Evolutionary conservation across 805 yeast species (phyloP).

Genomic region (Ogataea wickerhamii): DNA sequence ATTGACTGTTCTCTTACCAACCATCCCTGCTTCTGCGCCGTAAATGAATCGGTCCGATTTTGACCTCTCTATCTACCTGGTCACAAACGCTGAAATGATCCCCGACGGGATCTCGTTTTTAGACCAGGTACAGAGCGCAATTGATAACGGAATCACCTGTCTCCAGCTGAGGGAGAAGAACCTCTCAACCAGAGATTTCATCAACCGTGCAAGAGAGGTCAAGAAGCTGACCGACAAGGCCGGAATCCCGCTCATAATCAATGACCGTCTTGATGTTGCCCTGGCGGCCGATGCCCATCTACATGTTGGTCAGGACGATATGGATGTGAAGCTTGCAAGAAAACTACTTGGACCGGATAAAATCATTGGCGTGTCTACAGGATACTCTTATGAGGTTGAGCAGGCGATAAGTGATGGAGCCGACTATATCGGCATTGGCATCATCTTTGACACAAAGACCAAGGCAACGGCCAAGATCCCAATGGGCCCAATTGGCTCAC

Average conservation of each 20-base stretch:
- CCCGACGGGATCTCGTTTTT: slow-evolving; percentile 55
- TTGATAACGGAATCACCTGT: slow-evolving; percentile 71
- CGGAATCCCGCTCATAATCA: slow-evolving; percentile 74
- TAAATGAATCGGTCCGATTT: slow-evolving; percentile 19
- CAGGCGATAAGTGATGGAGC: slow-evolving; percentile 45
- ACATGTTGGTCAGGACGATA: slow-evolving; percentile 91
- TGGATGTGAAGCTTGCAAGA: slow-evolving; percentile 59
- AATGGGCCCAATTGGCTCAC: slow-evolving; percentile 68
- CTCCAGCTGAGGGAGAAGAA: slow-evolving; percentile 83
- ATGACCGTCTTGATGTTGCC: slow-evolving; percentile 86
- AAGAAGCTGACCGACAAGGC: slow-evolving; percentile 57
- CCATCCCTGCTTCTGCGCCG: no score
- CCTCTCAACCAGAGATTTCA: slow-evolving; percentile 62
- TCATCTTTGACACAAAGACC: slow-evolving; percentile 71
- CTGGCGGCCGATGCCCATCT: slow-evolving; percentile 85
- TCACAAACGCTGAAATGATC: slow-evolving; percentile 73
- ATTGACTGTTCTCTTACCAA: no score
- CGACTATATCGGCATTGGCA: slow-evolving; percentile 85
- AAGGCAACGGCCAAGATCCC: slow-evolving; percentile 54
- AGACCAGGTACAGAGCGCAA: slow-evolving; percentile 60
- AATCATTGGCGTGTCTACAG: slow-evolving; percentile 76
- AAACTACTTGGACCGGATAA: slow-evolving; percentile 66
- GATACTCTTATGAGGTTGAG: slow-evolving; percentile 52
- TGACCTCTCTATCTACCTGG: slow-evolving; percentile 68
- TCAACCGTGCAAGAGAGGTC: slow-evolving; percentile 55